A percentile compares a stretch with the other conserved stretches of the same genome.
These are phyloP conservation scores for Apiospora aurea DNA, from an alignment of 2,329 filamentous ascomycete species.

Conservation along the genomic window DNA sequence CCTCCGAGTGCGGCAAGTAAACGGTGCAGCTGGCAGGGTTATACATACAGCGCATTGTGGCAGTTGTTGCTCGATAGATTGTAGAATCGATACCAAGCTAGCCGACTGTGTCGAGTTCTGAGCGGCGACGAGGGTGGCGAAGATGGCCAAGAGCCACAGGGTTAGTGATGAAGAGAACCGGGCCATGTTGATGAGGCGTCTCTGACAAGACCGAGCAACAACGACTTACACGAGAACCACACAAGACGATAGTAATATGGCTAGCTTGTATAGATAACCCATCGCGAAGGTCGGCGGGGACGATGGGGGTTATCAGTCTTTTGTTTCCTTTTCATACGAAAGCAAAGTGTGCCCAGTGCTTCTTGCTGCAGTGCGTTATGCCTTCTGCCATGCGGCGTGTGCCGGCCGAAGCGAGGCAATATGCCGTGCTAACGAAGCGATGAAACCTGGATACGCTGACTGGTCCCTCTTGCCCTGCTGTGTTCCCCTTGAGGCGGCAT, in stretches of 20 bases:
- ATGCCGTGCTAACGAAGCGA: conserved; percentile 11
- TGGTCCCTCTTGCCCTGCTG: not conserved
- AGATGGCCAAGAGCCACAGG: conserved; percentile 14
- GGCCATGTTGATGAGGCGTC: not conserved
- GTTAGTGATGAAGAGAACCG: conserved; percentile 5
- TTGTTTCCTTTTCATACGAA: conserved; percentile 7
- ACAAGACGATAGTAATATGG: not conserved
- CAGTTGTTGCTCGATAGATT: conserved; percentile 2
- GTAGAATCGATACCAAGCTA: not conserved
- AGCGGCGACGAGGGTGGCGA: conserved; percentile 18
- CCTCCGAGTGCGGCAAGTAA: not conserved
- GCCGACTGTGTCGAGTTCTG: not conserved
- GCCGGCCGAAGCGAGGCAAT: conserved; percentile 4
- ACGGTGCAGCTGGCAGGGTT: not conserved
- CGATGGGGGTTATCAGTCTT: conserved; percentile 8
- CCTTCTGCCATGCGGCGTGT: not conserved
- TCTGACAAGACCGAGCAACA: not conserved
- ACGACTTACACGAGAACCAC: conserved; percentile 11
- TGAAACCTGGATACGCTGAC: conserved; percentile 1
- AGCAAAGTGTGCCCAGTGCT: conserved; percentile 13
- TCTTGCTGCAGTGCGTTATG: not conserved
- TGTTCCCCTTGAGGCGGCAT: conserved; percentile 13
- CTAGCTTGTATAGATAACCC: conserved; percentile 1
- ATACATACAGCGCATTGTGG: conserved; percentile 9
- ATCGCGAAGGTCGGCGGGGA: conserved; percentile 2